Evolutionary conservation across 139 green algal species (phyloP), one percentile per base, ranked within the genome.

Genomic region (Picochlorum sp.): DNA sequence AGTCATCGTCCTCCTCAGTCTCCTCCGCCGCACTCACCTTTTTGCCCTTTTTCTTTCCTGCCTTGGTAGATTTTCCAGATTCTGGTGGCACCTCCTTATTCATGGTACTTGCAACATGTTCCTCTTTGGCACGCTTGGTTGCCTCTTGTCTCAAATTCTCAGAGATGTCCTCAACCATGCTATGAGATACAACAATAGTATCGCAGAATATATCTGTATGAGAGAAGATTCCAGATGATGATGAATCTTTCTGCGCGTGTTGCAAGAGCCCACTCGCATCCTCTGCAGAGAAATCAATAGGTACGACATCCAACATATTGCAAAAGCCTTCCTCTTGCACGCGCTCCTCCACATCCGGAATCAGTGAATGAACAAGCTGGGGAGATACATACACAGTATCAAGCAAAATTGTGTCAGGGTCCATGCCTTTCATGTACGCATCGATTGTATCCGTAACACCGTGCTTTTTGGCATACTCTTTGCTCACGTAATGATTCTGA

Each of bases 401-500:
- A 50, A 96, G 67, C 1, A 76, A 41, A 1, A 86, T 65, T 47
- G 79, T 81, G 18, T 88, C 81, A 1, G 84, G 79, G 72, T 90
- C 90, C 23, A 65, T 57, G 9, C 71, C 24, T 21, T 69, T 49
- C 28, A 95, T 58, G 58, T 87, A 84, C 15, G 41, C 49, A 20
- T 54, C 47, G n/a, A 32, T 45, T 18, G 78, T 62, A 24, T 76
- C 60, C 1, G 69, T 41, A 3, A 92, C 74, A 41, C 81, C 81
- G 45, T 86, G 58, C 69, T 82, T 86, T 58, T 44, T n/a, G 37
- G 88, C 75, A 5, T 73, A 74, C 37, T 87, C 81, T 63, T 92
- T 92, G 9, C 62, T 76, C 6, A 95, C 69, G 64, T 77, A 94
- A 28, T 84, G 79, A 60, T 95, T 95, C 64, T 94, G 84, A 44